Conservation (phyloP, 2,329 filamentous ascomycete genomes). For the Colletotrichum sp. region DNA sequence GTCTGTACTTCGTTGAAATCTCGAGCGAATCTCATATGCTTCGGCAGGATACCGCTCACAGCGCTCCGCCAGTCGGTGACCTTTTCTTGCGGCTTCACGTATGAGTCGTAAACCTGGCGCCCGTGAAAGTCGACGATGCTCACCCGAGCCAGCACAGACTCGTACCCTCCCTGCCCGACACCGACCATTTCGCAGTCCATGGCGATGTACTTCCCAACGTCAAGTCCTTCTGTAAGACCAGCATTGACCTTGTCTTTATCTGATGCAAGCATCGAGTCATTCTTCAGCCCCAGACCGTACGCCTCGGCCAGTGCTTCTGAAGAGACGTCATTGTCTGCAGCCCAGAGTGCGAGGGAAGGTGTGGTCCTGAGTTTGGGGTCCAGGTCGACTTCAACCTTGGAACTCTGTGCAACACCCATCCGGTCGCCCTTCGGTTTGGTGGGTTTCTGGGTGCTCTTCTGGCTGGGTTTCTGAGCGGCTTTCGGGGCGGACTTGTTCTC, state of each 20-base stretch:
- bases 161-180: conserved; percentile 71
- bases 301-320: conserved; percentile 65
- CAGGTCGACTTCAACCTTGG: conserved; percentile 42
- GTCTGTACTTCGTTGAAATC: conserved; percentile 79
- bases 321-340: conserved; percentile 65
- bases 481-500: conserved; percentile 15
- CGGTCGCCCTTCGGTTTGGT: conserved; percentile 29
- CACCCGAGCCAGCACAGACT: conserved; percentile 82
- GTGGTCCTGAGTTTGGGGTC: conserved; percentile 39
- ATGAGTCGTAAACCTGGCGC: conserved; percentile 91
- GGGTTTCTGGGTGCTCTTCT: conserved; percentile 16
- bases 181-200: conserved; percentile 99
- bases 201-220: conserved; percentile 87
- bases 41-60: conserved; percentile 81
- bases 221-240: conserved; percentile 64
- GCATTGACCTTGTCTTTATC: conserved; percentile 64
- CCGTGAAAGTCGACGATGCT: conserved; percentile 95
- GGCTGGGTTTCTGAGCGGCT: conserved; percentile 12
- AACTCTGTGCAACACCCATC: conserved; percentile 66
- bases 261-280: conserved; percentile 53
- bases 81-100: conserved; percentile 76
- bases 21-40: conserved; percentile 73
- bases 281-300: conserved; percentile 60
- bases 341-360: conserved; percentile 64
- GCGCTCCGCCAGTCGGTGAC: conserved; percentile 91